Evolutionary conservation across 2,329 filamentous ascomycete species (phyloP), one percentile per base, ranked within the genome.

Genomic region (Penicillium expansum): DNA sequence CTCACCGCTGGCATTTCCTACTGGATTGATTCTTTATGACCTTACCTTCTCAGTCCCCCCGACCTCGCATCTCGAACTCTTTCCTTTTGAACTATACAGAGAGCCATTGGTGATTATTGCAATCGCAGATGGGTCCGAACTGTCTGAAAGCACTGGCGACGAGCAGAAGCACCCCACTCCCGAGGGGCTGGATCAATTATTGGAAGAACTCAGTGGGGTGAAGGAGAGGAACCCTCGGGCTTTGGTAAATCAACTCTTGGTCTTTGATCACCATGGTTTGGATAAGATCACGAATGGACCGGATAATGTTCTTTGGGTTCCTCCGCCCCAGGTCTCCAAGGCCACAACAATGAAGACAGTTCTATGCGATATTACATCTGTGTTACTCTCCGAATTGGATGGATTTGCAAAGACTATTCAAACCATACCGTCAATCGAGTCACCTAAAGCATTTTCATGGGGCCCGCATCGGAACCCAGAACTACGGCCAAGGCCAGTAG

Each of bases 71-170:
- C 80, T 91, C 42, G 83, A 90, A 20, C 78, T 96, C 39, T 89
- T 89, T 37, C 92, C 94, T 1, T 97, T 97, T 78, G 94, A 99
- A 72, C 80, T 93, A 42, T 96, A 91, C 73, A 85, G 92, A 66
- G 91, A 96, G 72, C 89, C 91, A 9, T 80, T 97, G 52, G 85
- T 89, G 50, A 82, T 97, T 27, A 83, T 99, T 60, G 93, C 91
- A 3, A 81, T 97, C 57, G 90, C 91, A 16, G 93, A 97, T 74
- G 91, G 90, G 47, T 76, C 79, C 39, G 91, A 95, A 73, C 80
- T 90, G 27, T 76, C 76, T 5, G 74, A 77, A 33, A 56, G 47
- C 32, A 48, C 60, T 8, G 58, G 54, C 16, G 52, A 56, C 14
- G 64, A 55, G 7, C 66, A 66, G 55, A 74, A 67, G 52, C 65